A percentile compares a stretch with the other conserved stretches of the same genome.
These are phyloP conservation scores for Auxenochlorella pyrenoidosa DNA, from an alignment of 139 green algal genomes.

Conservation along the genomic window DNA sequence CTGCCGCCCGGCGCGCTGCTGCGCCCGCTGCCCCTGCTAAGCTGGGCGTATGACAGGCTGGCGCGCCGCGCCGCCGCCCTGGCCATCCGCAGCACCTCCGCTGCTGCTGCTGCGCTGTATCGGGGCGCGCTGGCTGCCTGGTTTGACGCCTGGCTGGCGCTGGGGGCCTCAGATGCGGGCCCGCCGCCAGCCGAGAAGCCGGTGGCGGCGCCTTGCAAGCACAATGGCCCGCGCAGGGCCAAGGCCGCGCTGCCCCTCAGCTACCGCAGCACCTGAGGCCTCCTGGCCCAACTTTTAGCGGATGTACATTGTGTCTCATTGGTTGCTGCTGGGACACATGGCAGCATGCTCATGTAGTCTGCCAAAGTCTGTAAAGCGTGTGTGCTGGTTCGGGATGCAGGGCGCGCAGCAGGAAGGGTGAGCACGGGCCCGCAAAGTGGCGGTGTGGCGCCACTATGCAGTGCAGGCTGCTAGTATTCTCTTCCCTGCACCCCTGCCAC, in stretches of 20 bases:
- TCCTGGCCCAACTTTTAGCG: not conserved
- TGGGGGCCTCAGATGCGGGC: not conserved
- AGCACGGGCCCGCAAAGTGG: no score
- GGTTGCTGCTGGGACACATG: not conserved
- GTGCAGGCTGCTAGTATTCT: no score
- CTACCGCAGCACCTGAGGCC: not conserved
- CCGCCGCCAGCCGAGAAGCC: slow-evolving; percentile 1
- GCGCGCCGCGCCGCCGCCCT: not conserved
- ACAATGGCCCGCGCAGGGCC: not conserved
- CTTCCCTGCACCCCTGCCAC: not conserved
- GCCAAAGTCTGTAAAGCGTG: no score
- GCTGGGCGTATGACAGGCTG: not conserved
- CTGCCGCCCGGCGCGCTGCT: slow-evolving; percentile 1
- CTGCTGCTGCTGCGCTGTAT: not conserved
- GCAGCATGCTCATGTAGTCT: no score
- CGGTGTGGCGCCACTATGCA: no score
- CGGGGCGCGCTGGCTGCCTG: not conserved
- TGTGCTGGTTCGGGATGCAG: not conserved
- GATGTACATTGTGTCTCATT: not conserved
- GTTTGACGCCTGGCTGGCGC: not conserved
- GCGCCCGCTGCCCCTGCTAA: slow-evolving; percentile 23
- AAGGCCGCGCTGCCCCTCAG: not conserved
- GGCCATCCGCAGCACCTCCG: not conserved
- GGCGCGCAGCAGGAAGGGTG: no score
- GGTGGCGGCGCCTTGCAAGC: not conserved